phyloP scores from a whole-genome alignment of 768 basidiomycete genomes.

The Mrakia blollopis region DNA sequence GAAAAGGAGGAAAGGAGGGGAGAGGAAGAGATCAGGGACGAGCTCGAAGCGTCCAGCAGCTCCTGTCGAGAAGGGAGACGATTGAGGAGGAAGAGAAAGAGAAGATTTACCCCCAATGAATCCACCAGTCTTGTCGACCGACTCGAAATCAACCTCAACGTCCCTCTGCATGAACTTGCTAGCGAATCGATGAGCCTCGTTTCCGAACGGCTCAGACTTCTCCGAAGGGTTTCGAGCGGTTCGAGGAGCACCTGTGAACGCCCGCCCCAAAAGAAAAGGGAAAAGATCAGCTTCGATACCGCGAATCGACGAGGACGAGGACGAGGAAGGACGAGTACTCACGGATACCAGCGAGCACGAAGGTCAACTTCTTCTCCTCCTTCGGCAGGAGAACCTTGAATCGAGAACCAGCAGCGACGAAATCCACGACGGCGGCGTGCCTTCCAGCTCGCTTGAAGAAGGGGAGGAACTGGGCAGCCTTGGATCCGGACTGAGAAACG shows the following conservation, averaged over 20 bases:
- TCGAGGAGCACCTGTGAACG: slow-evolving; percentile 57
- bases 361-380: slow-evolving; percentile 86
- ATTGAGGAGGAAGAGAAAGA: not conserved
- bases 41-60: not conserved
- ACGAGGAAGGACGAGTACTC: too few relatives aligned
- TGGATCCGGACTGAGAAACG: slow-evolving; percentile 56
- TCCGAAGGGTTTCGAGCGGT: slow-evolving; percentile 71
- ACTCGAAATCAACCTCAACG: slow-evolving; percentile 85
- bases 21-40: too few relatives aligned
- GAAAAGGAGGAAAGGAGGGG: not conserved
- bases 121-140: slow-evolving; percentile 88
- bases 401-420: slow-evolving; percentile 86
- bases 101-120: slow-evolving; percentile 62
- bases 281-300: too few relatives aligned
- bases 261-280: too few relatives aligned
- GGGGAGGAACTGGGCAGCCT: slow-evolving; percentile 81
- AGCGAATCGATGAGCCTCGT: slow-evolving; percentile 74
- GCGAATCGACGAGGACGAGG: too few relatives aligned
- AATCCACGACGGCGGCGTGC: slow-evolving; percentile 82
- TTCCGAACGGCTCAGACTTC: slow-evolving; percentile 82
- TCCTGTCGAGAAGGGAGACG: too few relatives aligned
- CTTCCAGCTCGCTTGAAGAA: slow-evolving; percentile 84
- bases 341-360: slow-evolving; percentile 51
- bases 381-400: slow-evolving; percentile 90
- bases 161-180: slow-evolving; percentile 89